phyloP scores from a whole-genome alignment of 2,329 filamentous ascomycete species.

The Fusarium setosum region DNA sequence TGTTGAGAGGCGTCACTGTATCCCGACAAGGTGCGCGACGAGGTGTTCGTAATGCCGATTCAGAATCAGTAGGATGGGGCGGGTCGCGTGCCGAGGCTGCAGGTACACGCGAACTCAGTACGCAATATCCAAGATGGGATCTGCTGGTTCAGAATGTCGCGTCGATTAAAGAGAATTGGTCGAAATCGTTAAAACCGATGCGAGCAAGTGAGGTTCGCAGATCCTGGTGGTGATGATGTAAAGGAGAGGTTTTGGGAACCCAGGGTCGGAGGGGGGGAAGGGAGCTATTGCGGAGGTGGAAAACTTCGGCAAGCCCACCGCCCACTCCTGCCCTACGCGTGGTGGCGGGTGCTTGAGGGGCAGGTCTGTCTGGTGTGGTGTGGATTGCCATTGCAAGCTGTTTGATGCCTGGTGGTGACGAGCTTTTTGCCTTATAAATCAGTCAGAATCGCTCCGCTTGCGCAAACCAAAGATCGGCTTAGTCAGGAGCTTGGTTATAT shows the following conservation, averaged over 20 bases:
- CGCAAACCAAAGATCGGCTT: background rate
- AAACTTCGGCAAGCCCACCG: constrained; percentile 35
- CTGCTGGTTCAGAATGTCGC: background rate
- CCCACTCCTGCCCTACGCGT: constrained; percentile 26
- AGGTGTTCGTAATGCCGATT: constrained; percentile 8
- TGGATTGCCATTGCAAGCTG: constrained; percentile 6
- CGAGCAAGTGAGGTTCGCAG: background rate
- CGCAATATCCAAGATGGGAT: background rate
- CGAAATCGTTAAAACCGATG: background rate
- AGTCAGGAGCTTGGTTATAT: background rate
- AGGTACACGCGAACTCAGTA: constrained; percentile 9
- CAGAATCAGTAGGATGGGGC: constrained; percentile 20
- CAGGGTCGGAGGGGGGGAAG: constrained; percentile 25
- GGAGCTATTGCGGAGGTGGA: constrained; percentile 34
- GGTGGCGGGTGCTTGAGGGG: constrained; percentile 26
- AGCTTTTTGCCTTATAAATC: constrained; percentile 21
- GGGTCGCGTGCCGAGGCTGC: constrained; percentile 28
- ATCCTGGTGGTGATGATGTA: constrained; percentile 37
- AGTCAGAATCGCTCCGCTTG: constrained; percentile 4
- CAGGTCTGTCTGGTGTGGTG: constrained; percentile 12
- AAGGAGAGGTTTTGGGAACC: constrained; percentile 24
- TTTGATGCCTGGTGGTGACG: constrained; percentile 25
- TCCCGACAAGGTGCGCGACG: constrained; percentile 14
- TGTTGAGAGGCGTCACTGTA: background rate
- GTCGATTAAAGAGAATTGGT: background rate